Evolutionary conservation across 768 basidiomycete genomes (phyloP), one percentile per base, ranked within the genome.

Genomic region (Naganishia vaughanmartiniae): DNA sequence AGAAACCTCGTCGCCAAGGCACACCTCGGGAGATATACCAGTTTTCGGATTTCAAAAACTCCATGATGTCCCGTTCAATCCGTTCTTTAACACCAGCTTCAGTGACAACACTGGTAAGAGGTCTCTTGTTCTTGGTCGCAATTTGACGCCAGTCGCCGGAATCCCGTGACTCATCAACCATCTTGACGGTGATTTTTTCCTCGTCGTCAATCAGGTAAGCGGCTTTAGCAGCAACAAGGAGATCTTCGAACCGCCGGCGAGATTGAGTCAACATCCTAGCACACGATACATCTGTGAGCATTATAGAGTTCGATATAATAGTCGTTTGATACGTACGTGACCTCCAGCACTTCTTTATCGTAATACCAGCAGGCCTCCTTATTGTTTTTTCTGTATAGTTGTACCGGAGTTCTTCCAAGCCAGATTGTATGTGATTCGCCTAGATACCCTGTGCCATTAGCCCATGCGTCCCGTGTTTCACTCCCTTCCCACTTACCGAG

Each of bases 1-100:
- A 86, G 79, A 91, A 92, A 5, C 92, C 92, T 68, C 92, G 87
- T 67, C 92, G 89, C 86, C 91, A 93, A 34, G 92, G 92, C 74
- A 93, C 92, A 63, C 92, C 92, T 75, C 92, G 88, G 80, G 92
- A 90, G n/a, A 90, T 90, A 75, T 93, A 93, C 92, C 92, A 93
- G 87, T 45, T 71, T 87, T 93, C 92, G 45, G 87, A 85, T 14
- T 92, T 82, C 14, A 93, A 84, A 89, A 92, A 91, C 82, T 93
- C 92, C 81, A 92, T 92, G 53, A 92, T 90, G 65, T 71, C 70
- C 10, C 30, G 39, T 19, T 36, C 45, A 28, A 71, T 15, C 11
- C 30, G 19, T 34, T 71, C 63, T 6, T 31, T 65, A 24, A 66
- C n/a, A 19, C 92, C 92, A 0, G 88, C 89, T 76, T 92, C 90